phyloP scores from a whole-genome alignment of 2,329 filamentous ascomycete species.

The Pseudogymnoascus sp. region DNA sequence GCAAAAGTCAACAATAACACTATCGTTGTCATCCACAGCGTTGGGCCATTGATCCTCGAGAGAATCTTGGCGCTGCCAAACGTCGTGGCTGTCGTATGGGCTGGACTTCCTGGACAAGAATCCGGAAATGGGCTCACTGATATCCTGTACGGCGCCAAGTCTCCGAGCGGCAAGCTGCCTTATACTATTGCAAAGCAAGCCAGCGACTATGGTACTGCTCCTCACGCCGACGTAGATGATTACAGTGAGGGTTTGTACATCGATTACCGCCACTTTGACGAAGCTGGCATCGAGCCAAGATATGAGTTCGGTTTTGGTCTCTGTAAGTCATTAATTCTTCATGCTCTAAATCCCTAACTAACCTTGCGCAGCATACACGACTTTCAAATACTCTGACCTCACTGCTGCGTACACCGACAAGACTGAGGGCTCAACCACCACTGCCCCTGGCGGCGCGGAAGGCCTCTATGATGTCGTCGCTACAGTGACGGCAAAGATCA shows the following conservation, averaged over 20 bases:
- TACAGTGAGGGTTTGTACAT: slow-evolving; percentile 41
- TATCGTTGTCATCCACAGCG: slow-evolving; percentile 58
- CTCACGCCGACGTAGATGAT: slow-evolving; percentile 28
- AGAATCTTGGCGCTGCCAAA: slow-evolving; percentile 54
- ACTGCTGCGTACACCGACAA: slow-evolving; percentile 2
- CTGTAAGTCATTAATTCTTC: slow-evolving; percentile 20
- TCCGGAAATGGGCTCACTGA: slow-evolving; percentile 54
- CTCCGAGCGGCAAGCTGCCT: slow-evolving; percentile 36
- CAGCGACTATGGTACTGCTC: slow-evolving; percentile 39
- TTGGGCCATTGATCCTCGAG: slow-evolving; percentile 52
- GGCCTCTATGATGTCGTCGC: slow-evolving; percentile 58
- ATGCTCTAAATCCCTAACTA: not conserved
- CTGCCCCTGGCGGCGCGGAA: slow-evolving; percentile 41
- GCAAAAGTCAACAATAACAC: slow-evolving; percentile 53
- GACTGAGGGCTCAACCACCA: not conserved
- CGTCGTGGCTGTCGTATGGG: slow-evolving; percentile 55
- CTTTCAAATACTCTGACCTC: slow-evolving; percentile 34
- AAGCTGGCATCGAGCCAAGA: slow-evolving; percentile 28
- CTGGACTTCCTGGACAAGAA: slow-evolving; percentile 54
- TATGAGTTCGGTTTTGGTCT: slow-evolving; percentile 43
- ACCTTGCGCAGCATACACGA: slow-evolving; percentile 39
- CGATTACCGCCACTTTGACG: slow-evolving; percentile 48
- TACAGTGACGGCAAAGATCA: slow-evolving; percentile 50
- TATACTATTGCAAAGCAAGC: slow-evolving; percentile 56
- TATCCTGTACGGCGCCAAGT: slow-evolving; percentile 52